phyloP scores from a whole-genome alignment of 2,329 filamentous ascomycete species.

The Aspergillus tubingensis region DNA sequence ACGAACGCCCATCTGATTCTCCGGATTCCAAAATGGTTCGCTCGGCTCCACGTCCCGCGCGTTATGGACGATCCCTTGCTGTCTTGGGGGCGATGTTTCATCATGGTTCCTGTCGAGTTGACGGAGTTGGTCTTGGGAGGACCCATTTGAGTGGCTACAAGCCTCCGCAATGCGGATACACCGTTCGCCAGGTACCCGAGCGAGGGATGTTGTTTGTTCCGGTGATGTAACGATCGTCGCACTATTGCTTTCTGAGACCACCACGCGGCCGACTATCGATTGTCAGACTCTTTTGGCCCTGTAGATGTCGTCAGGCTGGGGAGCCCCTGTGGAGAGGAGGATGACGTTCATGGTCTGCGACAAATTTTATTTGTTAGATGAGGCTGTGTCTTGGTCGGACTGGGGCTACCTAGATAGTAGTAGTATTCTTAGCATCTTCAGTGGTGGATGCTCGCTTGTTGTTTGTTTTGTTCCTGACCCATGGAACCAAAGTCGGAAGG shows the following conservation, averaged over 20 bases:
- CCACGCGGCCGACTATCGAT: slow-evolving; percentile 17
- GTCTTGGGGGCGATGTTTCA: slow-evolving; percentile 10
- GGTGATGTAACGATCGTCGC: slow-evolving; percentile 22
- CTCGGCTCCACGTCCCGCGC: slow-evolving; percentile 10
- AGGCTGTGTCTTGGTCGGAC: background rate
- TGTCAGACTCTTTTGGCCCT: background rate
- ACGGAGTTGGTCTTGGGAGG: background rate
- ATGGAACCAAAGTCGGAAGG: background rate
- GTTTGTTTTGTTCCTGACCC: background rate
- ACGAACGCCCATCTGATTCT: slow-evolving; percentile 11
- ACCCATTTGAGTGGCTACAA: background rate
- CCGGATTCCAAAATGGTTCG: slow-evolving; percentile 19
- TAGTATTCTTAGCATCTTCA: background rate
- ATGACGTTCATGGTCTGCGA: background rate
- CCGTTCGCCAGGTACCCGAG: background rate
- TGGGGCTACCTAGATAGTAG: background rate
- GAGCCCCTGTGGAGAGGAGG: background rate
- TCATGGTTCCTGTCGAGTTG: slow-evolving; percentile 2
- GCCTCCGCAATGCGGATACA: background rate
- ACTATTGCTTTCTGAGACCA: slow-evolving; percentile 24
- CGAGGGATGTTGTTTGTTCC: background rate
- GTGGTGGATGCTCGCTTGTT: background rate
- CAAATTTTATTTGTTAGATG: background rate
- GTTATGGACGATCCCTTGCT: slow-evolving; percentile 19
- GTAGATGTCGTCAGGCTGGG: too few relatives aligned